phyloP scores from a whole-genome alignment of 1,284 basidiomycete genomes.

The Omphalotus olearius region DNA sequence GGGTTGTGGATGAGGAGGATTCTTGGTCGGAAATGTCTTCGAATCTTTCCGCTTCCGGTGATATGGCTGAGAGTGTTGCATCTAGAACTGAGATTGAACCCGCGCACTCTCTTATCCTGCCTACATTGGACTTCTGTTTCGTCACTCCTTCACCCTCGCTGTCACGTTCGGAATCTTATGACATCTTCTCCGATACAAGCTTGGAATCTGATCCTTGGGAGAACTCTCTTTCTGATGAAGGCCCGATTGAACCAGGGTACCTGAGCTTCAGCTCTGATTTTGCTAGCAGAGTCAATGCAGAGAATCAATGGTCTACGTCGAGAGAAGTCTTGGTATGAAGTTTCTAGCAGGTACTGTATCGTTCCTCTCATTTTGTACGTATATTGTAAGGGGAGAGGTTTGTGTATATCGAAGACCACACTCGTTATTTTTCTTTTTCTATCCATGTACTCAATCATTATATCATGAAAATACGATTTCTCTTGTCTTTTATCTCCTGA shows the following conservation, averaged over 20 bases:
- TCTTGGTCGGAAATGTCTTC: conserved; percentile 27
- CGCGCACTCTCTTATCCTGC: conserved; percentile 56
- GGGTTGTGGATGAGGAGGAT: conserved; percentile 26
- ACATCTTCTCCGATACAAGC: conserved; percentile 1
- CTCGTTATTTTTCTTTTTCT: no score
- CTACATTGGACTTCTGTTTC: conserved; percentile 64
- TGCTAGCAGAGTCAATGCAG: conserved; percentile 6
- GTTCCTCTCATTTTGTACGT: no score
- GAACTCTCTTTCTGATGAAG: conserved; percentile 13
- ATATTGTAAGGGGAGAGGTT: no score
- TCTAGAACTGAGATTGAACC: conserved; percentile 33
- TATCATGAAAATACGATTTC: no score
- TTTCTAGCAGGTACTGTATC: no score
- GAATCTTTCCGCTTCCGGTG: conserved; percentile 24
- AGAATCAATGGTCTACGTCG: neutral
- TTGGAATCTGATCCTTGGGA: conserved; percentile 16
- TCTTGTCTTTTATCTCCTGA: no score
- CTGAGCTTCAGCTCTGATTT: conserved; percentile 34
- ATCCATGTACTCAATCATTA: no score
- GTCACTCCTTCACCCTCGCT: conserved; percentile 20
- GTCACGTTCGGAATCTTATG: conserved; percentile 8
- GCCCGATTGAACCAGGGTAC: conserved; percentile 19
- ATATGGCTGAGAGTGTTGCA: conserved; percentile 19
- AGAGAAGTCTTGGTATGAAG: neutral
- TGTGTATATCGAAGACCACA: no score